These are phyloP conservation scores for Hypomyces perniciosus DNA, from an alignment of 2,329 filamentous ascomycete genomes.

Conservation along the genomic window DNA sequence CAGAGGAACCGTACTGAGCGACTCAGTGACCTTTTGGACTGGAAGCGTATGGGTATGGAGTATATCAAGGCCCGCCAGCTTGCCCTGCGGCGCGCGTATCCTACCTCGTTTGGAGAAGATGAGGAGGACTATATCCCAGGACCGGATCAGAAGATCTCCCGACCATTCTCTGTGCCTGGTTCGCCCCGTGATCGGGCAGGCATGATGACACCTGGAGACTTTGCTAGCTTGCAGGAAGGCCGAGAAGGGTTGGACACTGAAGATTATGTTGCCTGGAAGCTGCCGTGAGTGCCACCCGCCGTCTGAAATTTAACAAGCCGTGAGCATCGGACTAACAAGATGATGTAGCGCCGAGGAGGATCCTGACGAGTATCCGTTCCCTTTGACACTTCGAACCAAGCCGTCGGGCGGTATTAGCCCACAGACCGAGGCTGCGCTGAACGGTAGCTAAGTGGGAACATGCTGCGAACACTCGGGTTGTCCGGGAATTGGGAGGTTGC, in stretches of 20 bases:
- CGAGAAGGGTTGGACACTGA: slow-evolving; percentile 90
- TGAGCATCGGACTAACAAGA: slow-evolving; percentile 15
- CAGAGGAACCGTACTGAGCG: slow-evolving; percentile 95
- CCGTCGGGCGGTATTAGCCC: slow-evolving; percentile 31
- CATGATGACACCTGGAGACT: slow-evolving; percentile 99
- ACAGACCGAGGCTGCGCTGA: slow-evolving; percentile 14
- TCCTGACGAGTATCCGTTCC: slow-evolving; percentile 62
- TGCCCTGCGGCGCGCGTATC: slow-evolving; percentile 86
- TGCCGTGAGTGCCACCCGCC: slow-evolving; percentile 66
- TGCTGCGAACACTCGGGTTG: not conserved
- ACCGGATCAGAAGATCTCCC: slow-evolving; percentile 89
- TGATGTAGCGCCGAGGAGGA: slow-evolving; percentile 80
- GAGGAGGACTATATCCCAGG: slow-evolving; percentile 87
- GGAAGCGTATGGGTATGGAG: slow-evolving; percentile 99
- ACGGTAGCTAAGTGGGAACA: slow-evolving; percentile 13
- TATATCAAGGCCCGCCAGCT: slow-evolving; percentile 96
- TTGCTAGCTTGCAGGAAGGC: slow-evolving; percentile 91
- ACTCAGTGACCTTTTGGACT: slow-evolving; percentile 89
- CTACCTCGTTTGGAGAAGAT: slow-evolving; percentile 72
- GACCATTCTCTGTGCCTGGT: slow-evolving; percentile 88
- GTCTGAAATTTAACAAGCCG: not conserved
- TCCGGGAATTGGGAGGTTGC: not conserved
- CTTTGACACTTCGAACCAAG: slow-evolving; percentile 51
- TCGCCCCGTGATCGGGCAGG: slow-evolving; percentile 85
- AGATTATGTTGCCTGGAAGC: slow-evolving; percentile 96